Evolutionary conservation across 306 rosid species (phyloP), one percentile per base, ranked within the genome.

Genomic region (Arachis hypogaea): DNA sequence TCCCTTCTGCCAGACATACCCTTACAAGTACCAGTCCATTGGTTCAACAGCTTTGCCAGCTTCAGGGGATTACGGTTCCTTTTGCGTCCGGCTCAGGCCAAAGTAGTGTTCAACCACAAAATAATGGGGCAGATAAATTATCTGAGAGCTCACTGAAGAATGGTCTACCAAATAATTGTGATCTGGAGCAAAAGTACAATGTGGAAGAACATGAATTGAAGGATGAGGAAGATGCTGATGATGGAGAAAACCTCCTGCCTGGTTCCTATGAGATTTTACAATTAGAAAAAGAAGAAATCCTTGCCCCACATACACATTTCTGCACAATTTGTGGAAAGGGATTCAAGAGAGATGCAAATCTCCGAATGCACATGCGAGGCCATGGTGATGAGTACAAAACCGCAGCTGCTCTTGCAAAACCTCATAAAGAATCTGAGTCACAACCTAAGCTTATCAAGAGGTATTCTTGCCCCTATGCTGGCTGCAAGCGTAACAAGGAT

Each of bases 301-400:
- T 92, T 2, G 96, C 97, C 18, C 97, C 97, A 11, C 97, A 89
- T 57, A 89, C 97, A 12, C 97, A 92, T 74, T 92, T 92, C 84
- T 92, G 97, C 69, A 82, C 91, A 6, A 86, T 89, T 56, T 92
- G 97, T 6, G 97, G 97, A 63, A 92, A 92, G 83, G 97, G 97
- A 46, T 92, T 92, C 89, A 92, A 92, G 83, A 77, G 97, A 75
- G 97, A 92, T 63, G 97, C 97, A 28, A 91, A 91, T 83, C 78
- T 91, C 68, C 80, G 97, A 54, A 91, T 91, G 97, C 97, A 91
- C 83, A 91, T 91, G 97, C 83, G 97, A 43, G 97, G 97, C 44
- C 97, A 92, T 9, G 97, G 97, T 1, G 96, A 92, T 3, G 91
- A 92, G 84, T 92, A 92, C 72, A 92, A 92, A 78, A 92, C 97